phyloP scores from a whole-genome alignment of 192 early-diverging fungal genomes.

The Linnemannia schmuckeri region DNA sequence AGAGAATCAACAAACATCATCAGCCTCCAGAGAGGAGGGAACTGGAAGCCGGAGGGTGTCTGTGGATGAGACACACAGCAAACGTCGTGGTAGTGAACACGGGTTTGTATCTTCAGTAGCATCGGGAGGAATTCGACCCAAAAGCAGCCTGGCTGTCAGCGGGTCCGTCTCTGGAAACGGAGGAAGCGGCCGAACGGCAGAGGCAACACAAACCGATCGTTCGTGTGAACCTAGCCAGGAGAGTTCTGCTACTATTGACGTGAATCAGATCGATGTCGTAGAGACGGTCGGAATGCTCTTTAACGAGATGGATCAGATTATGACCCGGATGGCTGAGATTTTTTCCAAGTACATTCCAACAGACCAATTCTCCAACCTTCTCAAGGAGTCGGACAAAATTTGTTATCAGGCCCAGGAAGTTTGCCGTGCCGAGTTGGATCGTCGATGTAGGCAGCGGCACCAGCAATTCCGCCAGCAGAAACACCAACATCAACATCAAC shows the following conservation, averaged over 20 bases:
- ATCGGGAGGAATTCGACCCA: not conserved
- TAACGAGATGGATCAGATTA: constrained; percentile 30
- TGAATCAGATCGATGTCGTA: not conserved
- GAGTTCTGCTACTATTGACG: not conserved
- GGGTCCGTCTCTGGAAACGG: not conserved
- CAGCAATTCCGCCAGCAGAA: not conserved
- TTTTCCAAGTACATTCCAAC: constrained; percentile 24
- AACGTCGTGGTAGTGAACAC: not conserved
- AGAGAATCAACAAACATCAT: not conserved
- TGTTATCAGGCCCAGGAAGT: constrained; percentile 27
- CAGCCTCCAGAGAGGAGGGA: not conserved
- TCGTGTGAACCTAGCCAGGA: not conserved
- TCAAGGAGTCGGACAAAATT: constrained; percentile 31
- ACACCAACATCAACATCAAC: not conserved
- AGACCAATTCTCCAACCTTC: constrained; percentile 27
- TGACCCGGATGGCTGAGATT: constrained; percentile 20
- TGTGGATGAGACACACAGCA: not conserved
- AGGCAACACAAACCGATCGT: not conserved
- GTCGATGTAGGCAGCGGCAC: not conserved
- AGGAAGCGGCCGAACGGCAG: not conserved
- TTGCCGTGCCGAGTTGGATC: constrained; percentile 12
- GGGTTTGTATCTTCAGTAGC: not conserved
- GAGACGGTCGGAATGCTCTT: constrained; percentile 17
- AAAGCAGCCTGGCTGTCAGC: not conserved
- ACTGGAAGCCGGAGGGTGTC: not conserved